A percentile compares a stretch with the other conserved stretches of the same genome.
Conservation (phyloP, 129 eudicot species). For the Oenanthe sinensis region DNA sequence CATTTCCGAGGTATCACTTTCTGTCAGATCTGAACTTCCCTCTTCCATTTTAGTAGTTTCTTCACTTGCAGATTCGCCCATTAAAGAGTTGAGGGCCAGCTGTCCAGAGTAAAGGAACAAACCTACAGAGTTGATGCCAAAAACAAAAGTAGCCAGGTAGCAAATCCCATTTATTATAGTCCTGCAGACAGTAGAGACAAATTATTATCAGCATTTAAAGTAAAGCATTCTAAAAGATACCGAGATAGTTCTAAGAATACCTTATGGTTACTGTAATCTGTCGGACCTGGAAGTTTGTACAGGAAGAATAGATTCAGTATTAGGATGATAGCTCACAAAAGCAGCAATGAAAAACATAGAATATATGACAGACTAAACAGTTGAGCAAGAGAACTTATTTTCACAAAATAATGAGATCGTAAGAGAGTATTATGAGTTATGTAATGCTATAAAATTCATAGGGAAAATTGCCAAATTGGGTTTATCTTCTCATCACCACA, state of each 20-base stretch:
- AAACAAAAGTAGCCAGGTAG: constrained; percentile 93
- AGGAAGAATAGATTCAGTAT: neutral
- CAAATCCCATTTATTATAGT: constrained; percentile 92
- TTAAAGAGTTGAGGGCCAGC: constrained; percentile 71
- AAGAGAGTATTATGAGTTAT: neutral
- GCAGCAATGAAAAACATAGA: neutral
- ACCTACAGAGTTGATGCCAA: constrained; percentile 79
- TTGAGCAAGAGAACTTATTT: neutral
- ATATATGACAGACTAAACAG: neutral
- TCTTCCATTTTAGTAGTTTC: constrained; percentile 18
- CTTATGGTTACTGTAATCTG: constrained; percentile 9
- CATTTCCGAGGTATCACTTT: constrained; percentile 19
- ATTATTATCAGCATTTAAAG: neutral
- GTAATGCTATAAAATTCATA: neutral
- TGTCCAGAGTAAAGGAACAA: constrained; percentile 79
- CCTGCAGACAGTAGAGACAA: constrained; percentile 34
- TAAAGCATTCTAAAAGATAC: neutral
- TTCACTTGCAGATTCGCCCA: constrained; percentile 39
- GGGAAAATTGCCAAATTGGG: neutral
- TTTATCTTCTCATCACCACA: neutral
- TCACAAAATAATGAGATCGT: neutral
- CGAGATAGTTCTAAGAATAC: neutral
- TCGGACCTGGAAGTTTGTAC: neutral
- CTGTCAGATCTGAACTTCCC: constrained; percentile 20
- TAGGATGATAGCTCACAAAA: constrained; percentile 5